Percentiles rank a stretch among this genome's conserved stretches.
Evolutionary conservation across 2,329 filamentous ascomycete genomes (phyloP).

Genomic region (Colletotrichum gigasporum): DNA sequence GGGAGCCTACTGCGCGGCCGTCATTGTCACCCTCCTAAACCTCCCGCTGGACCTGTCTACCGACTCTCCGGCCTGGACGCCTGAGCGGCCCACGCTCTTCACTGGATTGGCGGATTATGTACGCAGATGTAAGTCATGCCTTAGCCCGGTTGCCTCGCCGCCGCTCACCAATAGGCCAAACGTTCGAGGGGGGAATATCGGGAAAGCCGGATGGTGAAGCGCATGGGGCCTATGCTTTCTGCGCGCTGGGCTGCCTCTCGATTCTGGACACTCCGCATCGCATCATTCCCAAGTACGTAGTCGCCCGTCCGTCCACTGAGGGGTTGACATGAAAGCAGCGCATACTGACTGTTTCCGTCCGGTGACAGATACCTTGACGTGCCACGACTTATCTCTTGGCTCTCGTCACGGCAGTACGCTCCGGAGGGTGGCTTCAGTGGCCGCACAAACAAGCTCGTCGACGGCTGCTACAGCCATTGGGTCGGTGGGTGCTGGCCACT

Average conservation of each 20-base stretch:
- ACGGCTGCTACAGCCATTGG: constrained; percentile 99
- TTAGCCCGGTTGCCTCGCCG: constrained; percentile 25
- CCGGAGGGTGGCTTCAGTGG: constrained; percentile 95
- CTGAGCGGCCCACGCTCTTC: constrained; percentile 72
- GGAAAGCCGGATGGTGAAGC: constrained; percentile 88
- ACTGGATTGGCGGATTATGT: constrained; percentile 83
- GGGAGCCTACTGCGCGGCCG: constrained; percentile 91
- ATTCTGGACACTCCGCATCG: constrained; percentile 83
- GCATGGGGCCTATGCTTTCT: constrained; percentile 97
- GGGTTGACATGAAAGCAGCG: constrained; percentile 44
- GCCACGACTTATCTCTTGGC: constrained; percentile 81
- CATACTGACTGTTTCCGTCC: constrained; percentile 38
- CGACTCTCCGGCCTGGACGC: constrained; percentile 73
- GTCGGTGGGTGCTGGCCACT: constrained; percentile 94
- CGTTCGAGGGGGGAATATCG: constrained; percentile 93
- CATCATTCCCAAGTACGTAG: constrained; percentile 74
- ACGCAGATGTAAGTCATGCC: constrained; percentile 71
- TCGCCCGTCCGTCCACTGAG: constrained; percentile 41
- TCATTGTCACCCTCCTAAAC: constrained; percentile 83
- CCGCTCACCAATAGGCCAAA: constrained; percentile 71
- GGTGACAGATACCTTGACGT: constrained; percentile 77
- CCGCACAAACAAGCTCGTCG: constrained; percentile 96
- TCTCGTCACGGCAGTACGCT: constrained; percentile 87
- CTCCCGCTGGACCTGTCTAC: constrained; percentile 82
- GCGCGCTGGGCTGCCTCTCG: constrained; percentile 87